Base-by-base conservation (phyloP, 768 basidiomycete genomes). In the Agaricus sinodeliciosus region DNA sequence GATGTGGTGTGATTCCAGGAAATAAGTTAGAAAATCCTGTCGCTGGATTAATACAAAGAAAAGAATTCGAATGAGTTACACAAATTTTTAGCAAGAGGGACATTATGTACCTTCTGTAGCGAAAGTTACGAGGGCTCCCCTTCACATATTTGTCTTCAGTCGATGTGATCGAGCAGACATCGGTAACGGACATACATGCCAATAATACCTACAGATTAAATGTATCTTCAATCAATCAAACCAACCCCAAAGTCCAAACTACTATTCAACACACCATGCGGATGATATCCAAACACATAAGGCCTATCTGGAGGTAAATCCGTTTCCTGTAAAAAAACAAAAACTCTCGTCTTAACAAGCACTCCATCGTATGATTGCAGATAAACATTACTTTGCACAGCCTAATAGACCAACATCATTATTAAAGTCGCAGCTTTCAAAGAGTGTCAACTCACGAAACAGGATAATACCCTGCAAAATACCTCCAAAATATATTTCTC, bases 241-340 rank as follows among this genome's bases (percentile, higher is more conserved):
- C 2, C 3, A 34, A 47, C 15, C n/a, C 18, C 13, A 16, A 31
- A 31, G 19, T 6, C 26, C 9, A 8, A 34, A 18, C 43, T 2
- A 41, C 7, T 31, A 31, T 31, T 31, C 31, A 51, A 51, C 79
- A 31, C 55, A 85, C 94, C 96, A 68, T 99, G 96, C 15, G 96
- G 96, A 68, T 99, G 96, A 68, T 97, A 97, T 7, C 95, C 96
- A 69, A 99, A 99, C 12, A 99, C 80, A 69, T 99, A 99, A 16
- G 90, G 86, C 57, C 94, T 74, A 66, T 96, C 91, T 9, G 95
- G 73, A 0, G 95, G 93, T 19, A 99, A 77, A 58, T 95, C 90
- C 34, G 82, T 85, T 70, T 92, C 93, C 93, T 94, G 57, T 46
- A 62, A 54, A 58, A 22, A 22, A 1, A 22, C n/a, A 59, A 11